Evolutionary conservation across 352 stramenopile genomes (phyloP), one percentile per base, ranked within the genome.

Genomic region (Phytophthora syringae): DNA sequence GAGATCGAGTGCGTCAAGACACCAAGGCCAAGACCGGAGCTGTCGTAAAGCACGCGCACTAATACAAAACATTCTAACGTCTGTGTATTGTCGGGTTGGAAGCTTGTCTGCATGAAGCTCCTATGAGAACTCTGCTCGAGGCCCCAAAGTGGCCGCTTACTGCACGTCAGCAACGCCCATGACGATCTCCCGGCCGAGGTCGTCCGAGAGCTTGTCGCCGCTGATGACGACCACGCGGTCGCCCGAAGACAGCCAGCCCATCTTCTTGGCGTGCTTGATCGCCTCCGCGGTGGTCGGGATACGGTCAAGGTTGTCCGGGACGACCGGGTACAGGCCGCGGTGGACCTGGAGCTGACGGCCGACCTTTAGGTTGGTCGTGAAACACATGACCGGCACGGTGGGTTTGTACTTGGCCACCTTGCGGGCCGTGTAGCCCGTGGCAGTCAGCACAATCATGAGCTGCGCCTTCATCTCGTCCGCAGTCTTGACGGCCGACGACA

Each of bases 291-390:
- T 80, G 30, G 81, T 92, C 36, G 81, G 77, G 71, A 78, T 67
- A 55, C 77, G 65, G 63, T 87, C 74, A 69, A 89, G 52, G 67
- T 81, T 53, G 62, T 88, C 64, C 6, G 77, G 83, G 25, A 94
- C 79, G 22, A 96, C 74, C 3, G 88, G 76, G 70, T 90, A 92
- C 37, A 90, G 53, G 22, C 89, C 80, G 60, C 93, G 85, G 75
- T 98, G 88, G 43, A 98, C 85, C 74, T 98, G 93, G 42, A 98
- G 81, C 70, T 96, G 88, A 32, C 94, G 88, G 24, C 86, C 94
- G 28, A 98, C 90, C 80, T 97, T 96, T 34, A 84, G 81, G 74
- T 82, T 82, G 22, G 78, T 74, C 40, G 86, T 94, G 63, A 93
- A 96, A 79, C 86, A 95, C 88, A 96, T 96, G 42, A 98, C 93